These are phyloP conservation scores for Fagopyrum esculentum DNA, from an alignment of 148 eudicot genomes.

Conservation along the genomic window DNA sequence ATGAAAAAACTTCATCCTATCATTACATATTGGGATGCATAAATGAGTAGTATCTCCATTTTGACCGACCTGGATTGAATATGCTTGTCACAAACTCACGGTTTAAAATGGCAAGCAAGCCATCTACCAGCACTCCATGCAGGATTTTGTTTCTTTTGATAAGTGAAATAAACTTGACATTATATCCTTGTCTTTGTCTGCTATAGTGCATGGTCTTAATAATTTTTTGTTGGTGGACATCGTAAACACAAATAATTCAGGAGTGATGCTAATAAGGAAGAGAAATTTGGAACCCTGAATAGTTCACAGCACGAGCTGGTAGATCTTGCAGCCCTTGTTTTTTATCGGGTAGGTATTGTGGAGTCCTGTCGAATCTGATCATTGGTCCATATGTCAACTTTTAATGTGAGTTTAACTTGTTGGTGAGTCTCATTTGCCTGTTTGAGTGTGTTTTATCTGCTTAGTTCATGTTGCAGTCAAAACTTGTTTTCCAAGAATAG, in stretches of 20 bases:
- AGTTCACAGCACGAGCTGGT: slow-evolving; percentile 53
- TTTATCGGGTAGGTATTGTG: slow-evolving; percentile 56
- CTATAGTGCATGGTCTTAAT: slow-evolving; percentile 1
- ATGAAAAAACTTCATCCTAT: background rate
- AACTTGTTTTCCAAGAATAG: background rate
- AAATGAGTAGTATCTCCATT: background rate
- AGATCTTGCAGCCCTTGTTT: slow-evolving; percentile 86
- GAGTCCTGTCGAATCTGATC: background rate
- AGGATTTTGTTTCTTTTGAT: background rate
- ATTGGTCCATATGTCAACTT: background rate
- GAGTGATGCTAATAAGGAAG: slow-evolving; percentile 63
- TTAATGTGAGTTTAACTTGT: background rate
- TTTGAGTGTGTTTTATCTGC: background rate
- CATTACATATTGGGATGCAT: background rate
- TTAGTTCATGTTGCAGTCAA: background rate
- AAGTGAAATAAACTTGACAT: background rate
- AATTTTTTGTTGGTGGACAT: background rate
- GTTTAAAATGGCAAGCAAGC: background rate
- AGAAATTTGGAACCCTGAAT: slow-evolving; percentile 52
- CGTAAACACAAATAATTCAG: slow-evolving; percentile 24
- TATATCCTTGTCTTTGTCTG: background rate
- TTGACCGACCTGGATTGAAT: background rate
- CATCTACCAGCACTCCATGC: background rate
- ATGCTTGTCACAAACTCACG: background rate
- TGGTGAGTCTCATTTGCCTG: background rate